phyloP scores from a whole-genome alignment of 257 asterid species.

The Jacaranda copaia region DNA sequence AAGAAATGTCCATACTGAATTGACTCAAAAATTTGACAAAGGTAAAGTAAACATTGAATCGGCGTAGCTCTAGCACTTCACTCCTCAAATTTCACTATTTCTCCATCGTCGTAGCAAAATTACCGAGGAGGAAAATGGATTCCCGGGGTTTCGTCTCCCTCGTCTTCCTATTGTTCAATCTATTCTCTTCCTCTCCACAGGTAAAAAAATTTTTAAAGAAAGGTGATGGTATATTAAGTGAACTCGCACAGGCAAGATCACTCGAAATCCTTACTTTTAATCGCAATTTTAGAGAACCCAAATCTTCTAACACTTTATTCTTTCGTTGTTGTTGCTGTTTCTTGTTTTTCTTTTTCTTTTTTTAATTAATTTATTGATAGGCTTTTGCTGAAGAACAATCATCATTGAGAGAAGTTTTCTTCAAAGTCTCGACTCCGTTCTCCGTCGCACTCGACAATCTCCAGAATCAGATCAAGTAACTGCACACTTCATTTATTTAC shows the following conservation, averaged over 20 bases:
- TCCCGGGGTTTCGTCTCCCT: conserved; percentile 31
- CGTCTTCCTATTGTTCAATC: conserved; percentile 42
- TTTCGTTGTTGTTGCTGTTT: background rate
- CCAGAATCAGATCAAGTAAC: conserved; percentile 67
- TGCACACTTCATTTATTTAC: background rate
- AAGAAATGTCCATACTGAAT: background rate
- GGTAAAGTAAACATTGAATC: conserved; percentile 27
- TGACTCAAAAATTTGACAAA: background rate
- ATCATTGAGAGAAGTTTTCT: conserved; percentile 15
- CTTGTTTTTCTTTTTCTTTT: background rate
- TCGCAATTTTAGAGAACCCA: conserved; percentile 9
- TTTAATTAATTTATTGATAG: conserved; percentile 36
- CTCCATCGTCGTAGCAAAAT: conserved; percentile 15
- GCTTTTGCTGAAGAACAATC: conserved; percentile 31
- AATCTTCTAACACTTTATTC: background rate
- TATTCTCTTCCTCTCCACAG: conserved; percentile 49
- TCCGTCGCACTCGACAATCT: conserved; percentile 64
- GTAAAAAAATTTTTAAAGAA: conserved; percentile 28
- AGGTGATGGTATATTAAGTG: background rate
- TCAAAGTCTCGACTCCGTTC: conserved; percentile 54
- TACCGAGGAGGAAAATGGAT: conserved; percentile 46
- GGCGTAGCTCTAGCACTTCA: background rate
- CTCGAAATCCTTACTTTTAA: conserved; percentile 21
- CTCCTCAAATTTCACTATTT: conserved; percentile 23
- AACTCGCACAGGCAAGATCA: conserved; percentile 21